These are phyloP conservation scores for Tremella fuciformis DNA, from an alignment of 768 basidiomycete species.

Conservation along the genomic window DNA sequence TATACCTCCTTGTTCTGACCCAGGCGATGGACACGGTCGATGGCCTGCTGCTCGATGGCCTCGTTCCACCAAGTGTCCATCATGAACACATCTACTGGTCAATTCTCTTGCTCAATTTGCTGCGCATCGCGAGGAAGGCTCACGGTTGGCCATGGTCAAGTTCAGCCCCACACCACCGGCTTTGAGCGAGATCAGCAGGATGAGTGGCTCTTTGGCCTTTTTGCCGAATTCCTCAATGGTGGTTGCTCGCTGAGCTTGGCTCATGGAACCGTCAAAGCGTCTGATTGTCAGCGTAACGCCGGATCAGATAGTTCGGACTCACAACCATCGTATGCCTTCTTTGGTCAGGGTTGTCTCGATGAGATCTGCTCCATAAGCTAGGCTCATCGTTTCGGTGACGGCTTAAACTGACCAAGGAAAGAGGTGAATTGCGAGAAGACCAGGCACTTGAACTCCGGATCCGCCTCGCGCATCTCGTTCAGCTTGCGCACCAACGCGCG, in stretches of 20 bases:
- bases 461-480: slow-evolving; percentile 60
- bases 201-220: slow-evolving; percentile 66
- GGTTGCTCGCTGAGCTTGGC: slow-evolving; percentile 70
- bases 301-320: slow-evolving; percentile 11
- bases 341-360: slow-evolving; percentile 48
- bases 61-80: slow-evolving; percentile 52
- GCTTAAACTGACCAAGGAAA: slow-evolving; percentile 46
- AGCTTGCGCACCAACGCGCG: slow-evolving; percentile 75
- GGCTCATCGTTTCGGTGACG: background rate
- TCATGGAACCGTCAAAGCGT: slow-evolving; percentile 91
- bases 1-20: slow-evolving; percentile 51
- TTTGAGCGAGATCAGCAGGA: slow-evolving; percentile 54
- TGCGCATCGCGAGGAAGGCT: slow-evolving; percentile 5
- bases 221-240: slow-evolving; percentile 76
- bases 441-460: slow-evolving; percentile 61
- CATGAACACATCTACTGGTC: slow-evolving; percentile 45
- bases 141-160: slow-evolving; percentile 56
- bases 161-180: slow-evolving; percentile 92
- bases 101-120: background rate
- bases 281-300: slow-evolving; percentile 12
- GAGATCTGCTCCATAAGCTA: slow-evolving; percentile 3
- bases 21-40: slow-evolving; percentile 49
- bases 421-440: slow-evolving; percentile 52
- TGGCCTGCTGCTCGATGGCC: slow-evolving; percentile 51
- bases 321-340: slow-evolving; percentile 46